These are phyloP conservation scores for Boletus subcaerulescens DNA, from an alignment of 768 basidiomycete genomes.

Conservation along the genomic window DNA sequence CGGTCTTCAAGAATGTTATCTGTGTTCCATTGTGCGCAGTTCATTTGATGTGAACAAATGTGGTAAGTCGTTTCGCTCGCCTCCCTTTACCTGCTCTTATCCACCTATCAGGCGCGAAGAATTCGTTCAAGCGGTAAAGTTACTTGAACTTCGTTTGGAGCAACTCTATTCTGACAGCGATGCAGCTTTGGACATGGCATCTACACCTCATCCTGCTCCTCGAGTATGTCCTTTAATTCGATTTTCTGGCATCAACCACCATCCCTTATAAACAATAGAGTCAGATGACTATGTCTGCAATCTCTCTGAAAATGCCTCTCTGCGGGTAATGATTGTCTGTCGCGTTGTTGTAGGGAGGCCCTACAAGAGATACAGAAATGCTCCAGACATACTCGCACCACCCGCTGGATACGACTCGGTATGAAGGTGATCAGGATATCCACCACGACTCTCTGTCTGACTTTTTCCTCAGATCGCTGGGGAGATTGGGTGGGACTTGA, in stretches of 20 bases:
- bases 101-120: constrained; percentile 43
- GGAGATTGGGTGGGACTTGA: constrained; percentile 60
- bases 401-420: constrained; percentile 60
- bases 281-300: constrained; percentile 63
- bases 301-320: constrained; percentile 37
- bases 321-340: constrained; percentile 53
- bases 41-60: constrained; percentile 62
- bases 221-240: constrained; percentile 42
- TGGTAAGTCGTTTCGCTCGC: constrained; percentile 37
- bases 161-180: background rate
- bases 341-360: constrained; percentile 66
- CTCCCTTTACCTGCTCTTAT: constrained; percentile 7
- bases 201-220: constrained; percentile 64
- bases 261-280: constrained; percentile 38
- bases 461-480: constrained; percentile 47
- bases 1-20: constrained; percentile 44
- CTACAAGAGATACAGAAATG: constrained; percentile 48
- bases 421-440: constrained; percentile 30
- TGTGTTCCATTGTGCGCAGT: constrained; percentile 55
- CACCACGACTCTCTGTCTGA: background rate
- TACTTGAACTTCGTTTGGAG: background rate
- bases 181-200: constrained; percentile 66
- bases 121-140: constrained; percentile 50
- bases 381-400: constrained; percentile 44
- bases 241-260: background rate